phyloP scores from a whole-genome alignment of 1,284 basidiomycete species.

The Stygiomarasmius scandens region DNA sequence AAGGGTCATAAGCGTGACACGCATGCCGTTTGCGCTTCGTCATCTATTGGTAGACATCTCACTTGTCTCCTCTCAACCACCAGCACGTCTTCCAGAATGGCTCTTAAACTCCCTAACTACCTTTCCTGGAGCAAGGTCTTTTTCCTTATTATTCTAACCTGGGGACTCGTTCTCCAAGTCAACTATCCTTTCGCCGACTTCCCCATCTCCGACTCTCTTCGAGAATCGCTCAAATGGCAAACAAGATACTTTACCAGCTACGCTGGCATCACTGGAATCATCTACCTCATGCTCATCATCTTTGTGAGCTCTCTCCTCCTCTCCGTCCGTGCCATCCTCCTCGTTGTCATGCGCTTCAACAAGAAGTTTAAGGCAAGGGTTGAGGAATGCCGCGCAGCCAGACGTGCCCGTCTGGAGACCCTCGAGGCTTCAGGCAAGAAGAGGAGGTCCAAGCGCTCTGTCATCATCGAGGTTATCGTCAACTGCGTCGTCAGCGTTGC shows the following conservation, averaged over 20 bases:
- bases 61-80: too few relatives aligned
- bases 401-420: background rate
- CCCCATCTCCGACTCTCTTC: background rate
- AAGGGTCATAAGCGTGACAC: too few relatives aligned
- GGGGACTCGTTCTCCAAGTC: background rate
- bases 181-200: background rate
- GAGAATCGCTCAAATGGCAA: background rate
- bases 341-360: background rate
- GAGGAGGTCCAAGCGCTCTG: background rate
- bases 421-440: background rate
- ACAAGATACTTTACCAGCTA: background rate
- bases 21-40: too few relatives aligned
- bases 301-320: background rate
- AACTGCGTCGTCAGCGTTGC: slow-evolving; percentile 1
- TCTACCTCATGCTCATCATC: background rate
- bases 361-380: background rate
- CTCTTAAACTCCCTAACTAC: too few relatives aligned
- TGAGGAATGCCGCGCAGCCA: slow-evolving; percentile 3
- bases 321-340: background rate
- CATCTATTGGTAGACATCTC: too few relatives aligned
- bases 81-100: too few relatives aligned
- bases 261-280: background rate
- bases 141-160: background rate
- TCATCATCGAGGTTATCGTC: background rate
- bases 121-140: too few relatives aligned